These are phyloP conservation scores for Dictyostelium intermedium DNA, from an alignment of 78 protist genomes.

Conservation along the genomic window DNA sequence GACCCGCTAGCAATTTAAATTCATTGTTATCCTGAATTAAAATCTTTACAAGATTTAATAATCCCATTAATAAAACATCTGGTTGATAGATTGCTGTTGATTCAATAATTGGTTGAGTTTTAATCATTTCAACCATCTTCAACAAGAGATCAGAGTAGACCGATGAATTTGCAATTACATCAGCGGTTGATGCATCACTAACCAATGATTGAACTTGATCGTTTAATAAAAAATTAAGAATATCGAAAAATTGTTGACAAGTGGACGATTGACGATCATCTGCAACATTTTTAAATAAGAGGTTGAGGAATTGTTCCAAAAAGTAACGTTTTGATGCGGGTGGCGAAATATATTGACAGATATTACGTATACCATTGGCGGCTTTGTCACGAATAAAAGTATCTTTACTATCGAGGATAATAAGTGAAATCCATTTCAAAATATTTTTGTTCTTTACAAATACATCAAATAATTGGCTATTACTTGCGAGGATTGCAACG, in stretches of 20 bases:
- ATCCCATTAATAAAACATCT: conserved; percentile 55
- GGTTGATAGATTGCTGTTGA: not conserved
- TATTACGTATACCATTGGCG: not conserved
- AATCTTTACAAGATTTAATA: conserved; percentile 31
- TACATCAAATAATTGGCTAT: not conserved
- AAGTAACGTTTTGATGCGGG: conserved; percentile 9
- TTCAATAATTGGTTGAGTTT: conserved; percentile 77
- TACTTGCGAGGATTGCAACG: not conserved
- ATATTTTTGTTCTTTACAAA: not conserved
- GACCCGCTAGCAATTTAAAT: conserved; percentile 43
- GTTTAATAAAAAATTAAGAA: not conserved
- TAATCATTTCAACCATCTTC: conserved; percentile 25
- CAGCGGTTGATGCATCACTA: not conserved
- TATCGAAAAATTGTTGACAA: conserved; percentile 26
- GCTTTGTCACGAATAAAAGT: conserved; percentile 26
- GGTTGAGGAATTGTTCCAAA: conserved; percentile 8
- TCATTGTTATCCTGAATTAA: conserved; percentile 8
- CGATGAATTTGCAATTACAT: not conserved
- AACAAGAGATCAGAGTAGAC: not conserved
- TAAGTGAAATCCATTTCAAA: conserved; percentile 18
- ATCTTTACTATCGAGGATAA: conserved; percentile 24
- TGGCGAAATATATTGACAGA: not conserved
- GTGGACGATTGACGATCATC: conserved; percentile 5
- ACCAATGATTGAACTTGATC: not conserved
- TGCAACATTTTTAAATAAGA: conserved; percentile 12